Percentiles rank a stretch among this genome's conserved stretches.
phyloP scores from a whole-genome alignment of 208 protist species.

The Trichomonas gallinae region DNA sequence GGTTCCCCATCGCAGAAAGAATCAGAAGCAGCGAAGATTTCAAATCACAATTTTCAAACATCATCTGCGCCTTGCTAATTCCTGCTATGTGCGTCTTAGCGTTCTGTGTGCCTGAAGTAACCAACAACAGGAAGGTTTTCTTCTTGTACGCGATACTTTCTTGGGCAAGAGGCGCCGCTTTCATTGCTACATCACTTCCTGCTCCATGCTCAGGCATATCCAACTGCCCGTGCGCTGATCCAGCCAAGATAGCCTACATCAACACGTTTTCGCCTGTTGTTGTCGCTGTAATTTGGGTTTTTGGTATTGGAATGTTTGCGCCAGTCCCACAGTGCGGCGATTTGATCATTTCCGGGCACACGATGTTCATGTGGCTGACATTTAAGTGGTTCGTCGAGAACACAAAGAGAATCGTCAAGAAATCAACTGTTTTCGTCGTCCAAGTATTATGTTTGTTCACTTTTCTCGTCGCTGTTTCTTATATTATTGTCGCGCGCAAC shows the following conservation, averaged over 20 bases:
- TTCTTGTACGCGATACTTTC: not conserved
- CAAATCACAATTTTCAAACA: not conserved
- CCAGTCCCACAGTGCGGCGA: not conserved
- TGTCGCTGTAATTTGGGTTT: not conserved
- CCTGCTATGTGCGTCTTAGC: not conserved
- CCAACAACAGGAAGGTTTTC: not conserved
- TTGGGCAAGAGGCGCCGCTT: not conserved
- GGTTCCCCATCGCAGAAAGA: not conserved
- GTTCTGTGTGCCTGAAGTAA: not conserved
- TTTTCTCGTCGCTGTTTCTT: not conserved
- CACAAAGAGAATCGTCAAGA: not conserved
- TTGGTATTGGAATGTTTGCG: not conserved
- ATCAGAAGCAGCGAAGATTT: not conserved
- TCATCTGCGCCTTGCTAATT: not conserved
- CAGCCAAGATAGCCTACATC: not conserved
- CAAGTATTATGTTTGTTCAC: no score
- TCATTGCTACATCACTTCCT: not conserved
- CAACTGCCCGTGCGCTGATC: not conserved
- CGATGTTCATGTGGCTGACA: not conserved
- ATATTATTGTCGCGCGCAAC: not conserved
- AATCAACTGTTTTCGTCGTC: not conserved
- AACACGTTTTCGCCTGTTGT: not conserved
- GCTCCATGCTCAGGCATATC: not conserved
- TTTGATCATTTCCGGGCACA: not conserved
- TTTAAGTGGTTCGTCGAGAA: no score